Conservation (phyloP, 345 rosid species). For the Toxicodendron radicans region DNA sequence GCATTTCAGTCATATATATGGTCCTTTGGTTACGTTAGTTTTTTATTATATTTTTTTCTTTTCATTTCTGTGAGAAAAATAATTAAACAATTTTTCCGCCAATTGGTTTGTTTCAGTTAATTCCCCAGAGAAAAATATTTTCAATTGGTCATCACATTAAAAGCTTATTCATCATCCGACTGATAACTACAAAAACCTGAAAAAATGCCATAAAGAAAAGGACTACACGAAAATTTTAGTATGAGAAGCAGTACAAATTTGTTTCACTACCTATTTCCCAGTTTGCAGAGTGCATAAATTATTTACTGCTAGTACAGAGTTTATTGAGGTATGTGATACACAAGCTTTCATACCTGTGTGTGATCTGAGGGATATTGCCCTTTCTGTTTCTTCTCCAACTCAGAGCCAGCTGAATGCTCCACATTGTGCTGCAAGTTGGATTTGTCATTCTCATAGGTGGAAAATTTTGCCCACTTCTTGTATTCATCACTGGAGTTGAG, state of each 20-base stretch:
- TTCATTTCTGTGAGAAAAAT: neutral
- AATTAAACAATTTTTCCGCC: neutral
- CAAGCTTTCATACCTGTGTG: conserved; percentile 54
- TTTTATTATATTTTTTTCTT: neutral
- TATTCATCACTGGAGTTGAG: conserved; percentile 60
- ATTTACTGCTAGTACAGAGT: neutral
- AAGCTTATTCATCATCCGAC: neutral
- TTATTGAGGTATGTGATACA: neutral
- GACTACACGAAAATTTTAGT: neutral
- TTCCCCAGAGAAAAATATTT: neutral
- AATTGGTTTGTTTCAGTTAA: neutral
- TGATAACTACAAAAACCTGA: neutral
- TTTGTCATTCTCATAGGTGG: conserved; percentile 9
- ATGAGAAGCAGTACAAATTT: neutral
- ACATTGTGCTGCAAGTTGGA: conserved; percentile 23
- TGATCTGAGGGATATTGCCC: conserved; percentile 65
- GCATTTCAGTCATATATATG: neutral
- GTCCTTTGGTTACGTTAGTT: no score
- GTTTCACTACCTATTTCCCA: neutral
- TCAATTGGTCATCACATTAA: neutral
- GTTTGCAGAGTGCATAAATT: neutral
- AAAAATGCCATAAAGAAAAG: neutral
- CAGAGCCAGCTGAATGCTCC: conserved; percentile 24
- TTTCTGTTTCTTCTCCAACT: conserved; percentile 29
- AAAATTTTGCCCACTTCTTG: conserved; percentile 63